phyloP scores from a whole-genome alignment of 768 basidiomycete species.

The Boletus subparvulus region DNA sequence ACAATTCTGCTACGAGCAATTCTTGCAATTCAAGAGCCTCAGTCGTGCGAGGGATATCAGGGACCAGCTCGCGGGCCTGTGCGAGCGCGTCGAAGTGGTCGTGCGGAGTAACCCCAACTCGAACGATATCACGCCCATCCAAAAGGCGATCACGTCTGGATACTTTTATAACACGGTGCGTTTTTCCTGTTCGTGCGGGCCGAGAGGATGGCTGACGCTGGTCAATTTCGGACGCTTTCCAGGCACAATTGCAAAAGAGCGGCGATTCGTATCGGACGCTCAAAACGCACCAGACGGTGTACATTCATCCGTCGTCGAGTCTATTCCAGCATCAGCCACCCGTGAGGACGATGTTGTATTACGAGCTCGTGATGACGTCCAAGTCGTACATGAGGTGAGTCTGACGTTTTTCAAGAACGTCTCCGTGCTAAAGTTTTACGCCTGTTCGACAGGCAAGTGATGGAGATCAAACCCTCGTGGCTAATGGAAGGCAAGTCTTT shows the following conservation, averaged over 20 bases:
- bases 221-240: not conserved
- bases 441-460: constrained; percentile 64
- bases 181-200: constrained; percentile 3
- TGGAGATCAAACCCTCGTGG: constrained; percentile 98
- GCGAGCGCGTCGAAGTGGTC: constrained; percentile 95
- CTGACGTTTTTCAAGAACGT: not conserved
- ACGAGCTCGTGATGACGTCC: constrained; percentile 95
- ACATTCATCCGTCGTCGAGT: constrained; percentile 94
- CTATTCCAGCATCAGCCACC: constrained; percentile 96
- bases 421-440: not conserved
- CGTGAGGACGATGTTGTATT: constrained; percentile 85
- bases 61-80: constrained; percentile 90
- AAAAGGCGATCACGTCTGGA: constrained; percentile 92
- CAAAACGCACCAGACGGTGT: constrained; percentile 94
- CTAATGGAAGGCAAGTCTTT: constrained; percentile 72
- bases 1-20: constrained; percentile 95
- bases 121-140: constrained; percentile 88
- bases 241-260: constrained; percentile 92
- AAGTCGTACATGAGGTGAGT: constrained; percentile 91
- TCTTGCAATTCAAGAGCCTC: constrained; percentile 91
- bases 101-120: constrained; percentile 86
- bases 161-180: constrained; percentile 94
- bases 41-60: constrained; percentile 95
- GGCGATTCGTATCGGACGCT: constrained; percentile 97
- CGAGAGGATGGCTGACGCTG: not conserved